phyloP scores from a whole-genome alignment of 805 yeast genomes.

The Ogataea haglerorum region DNA sequence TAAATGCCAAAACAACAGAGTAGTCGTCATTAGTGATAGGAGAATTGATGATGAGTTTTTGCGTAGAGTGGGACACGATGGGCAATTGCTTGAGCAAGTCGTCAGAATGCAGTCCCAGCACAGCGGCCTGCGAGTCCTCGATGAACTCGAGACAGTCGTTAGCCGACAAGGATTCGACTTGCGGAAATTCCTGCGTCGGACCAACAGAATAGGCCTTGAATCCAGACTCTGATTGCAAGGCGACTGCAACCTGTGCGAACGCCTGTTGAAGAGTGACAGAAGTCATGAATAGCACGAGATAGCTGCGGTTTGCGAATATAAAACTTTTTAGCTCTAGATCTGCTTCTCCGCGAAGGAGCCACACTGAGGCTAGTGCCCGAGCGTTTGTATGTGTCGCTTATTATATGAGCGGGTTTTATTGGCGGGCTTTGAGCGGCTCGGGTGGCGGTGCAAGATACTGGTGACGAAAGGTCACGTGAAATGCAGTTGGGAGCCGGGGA shows the following conservation, averaged over 20 bases:
- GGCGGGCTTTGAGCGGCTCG: conserved; percentile 2
- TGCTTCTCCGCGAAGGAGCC: conserved; percentile 12
- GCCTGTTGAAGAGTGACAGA: conserved; percentile 3
- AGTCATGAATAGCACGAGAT: conserved; percentile 1
- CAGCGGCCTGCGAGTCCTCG: conserved; percentile 34
- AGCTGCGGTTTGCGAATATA: not conserved
- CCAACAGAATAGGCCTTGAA: conserved; percentile 15
- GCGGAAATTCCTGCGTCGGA: conserved; percentile 5
- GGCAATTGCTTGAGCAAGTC: conserved; percentile 61
- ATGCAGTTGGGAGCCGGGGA: conserved; percentile 3
- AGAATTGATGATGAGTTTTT: conserved; percentile 54
- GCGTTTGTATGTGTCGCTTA: conserved; percentile 2
- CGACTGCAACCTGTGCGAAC: conserved; percentile 9
- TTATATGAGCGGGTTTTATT: conserved; percentile 3
- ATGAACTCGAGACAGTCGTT: conserved; percentile 54
- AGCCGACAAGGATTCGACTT: conserved; percentile 27
- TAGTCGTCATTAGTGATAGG: conserved; percentile 60
- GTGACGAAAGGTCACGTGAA: conserved; percentile 15
- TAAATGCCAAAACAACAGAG: conserved; percentile 64
- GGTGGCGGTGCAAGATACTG: conserved; percentile 13
- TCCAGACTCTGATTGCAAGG: conserved; percentile 11
- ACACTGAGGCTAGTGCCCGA: conserved; percentile 13
- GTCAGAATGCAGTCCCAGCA: conserved; percentile 52
- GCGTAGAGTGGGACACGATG: conserved; percentile 39
- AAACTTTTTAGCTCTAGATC: conserved; percentile 1